Base-by-base conservation (phyloP, 2,329 filamentous ascomycete genomes). In the Beauveria caledonica region DNA sequence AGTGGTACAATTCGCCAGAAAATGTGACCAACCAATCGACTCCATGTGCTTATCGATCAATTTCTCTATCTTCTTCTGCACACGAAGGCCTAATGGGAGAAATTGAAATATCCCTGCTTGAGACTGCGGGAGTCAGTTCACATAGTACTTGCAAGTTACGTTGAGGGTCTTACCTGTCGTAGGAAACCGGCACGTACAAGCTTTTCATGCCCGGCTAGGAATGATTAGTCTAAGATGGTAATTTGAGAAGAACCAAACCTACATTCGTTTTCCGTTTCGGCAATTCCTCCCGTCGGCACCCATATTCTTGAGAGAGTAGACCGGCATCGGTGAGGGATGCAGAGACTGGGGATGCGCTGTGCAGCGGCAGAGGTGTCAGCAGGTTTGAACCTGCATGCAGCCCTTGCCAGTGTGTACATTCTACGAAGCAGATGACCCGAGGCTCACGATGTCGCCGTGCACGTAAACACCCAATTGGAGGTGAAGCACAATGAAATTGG, bases 51-150 rank as follows among this genome's bases (percentile, higher is more conserved):
- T 90, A 70, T 97, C 92, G 66, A 99, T 88, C 11, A 97, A 76
- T 11, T 76, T 76, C 69, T 97, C 92, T 33, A 97, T 78, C 72
- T 97, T 99, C 56, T 91, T 84, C 68, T 96, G 92, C 0, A 97
- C 90, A 29, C 91, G 84, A 33, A 91, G 80, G 0, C 94, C 94
- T 0, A 99, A 76, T 0, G 94, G 94, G 1, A 99, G 80, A 69
- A 96, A 81, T 69, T 99, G 94, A 68, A 97, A 99, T 40, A 97
- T 85, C 29, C 94, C 94, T 8, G 92, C 85, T 70, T 96, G 89
- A 21, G 91, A 87, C 85, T 92, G 66, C 21, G 7, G 17, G 5
- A 55, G 57, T 63, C 53, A 62, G 36, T 44, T n/a, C 15, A 25
- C 9, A 6, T 23, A 17, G 9, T 23, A 27, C 17, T 49, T 39